Conservation (phyloP, 1,284 basidiomycete species). For the Malassezia yamatoensis region DNA sequence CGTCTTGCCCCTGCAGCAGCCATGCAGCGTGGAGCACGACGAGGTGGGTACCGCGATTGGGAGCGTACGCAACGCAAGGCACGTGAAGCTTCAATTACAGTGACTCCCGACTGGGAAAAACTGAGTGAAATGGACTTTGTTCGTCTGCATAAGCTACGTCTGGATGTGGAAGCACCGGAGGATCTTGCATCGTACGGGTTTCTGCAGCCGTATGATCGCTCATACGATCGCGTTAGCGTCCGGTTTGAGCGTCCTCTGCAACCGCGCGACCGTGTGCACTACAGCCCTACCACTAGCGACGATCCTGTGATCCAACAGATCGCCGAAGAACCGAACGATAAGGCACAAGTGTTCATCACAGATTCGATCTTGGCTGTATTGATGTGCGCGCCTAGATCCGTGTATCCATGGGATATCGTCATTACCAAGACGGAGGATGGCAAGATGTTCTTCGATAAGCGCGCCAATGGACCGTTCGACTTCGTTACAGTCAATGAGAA, state of each 20-base stretch:
- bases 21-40: constrained; percentile 49
- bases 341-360: constrained; percentile 86
- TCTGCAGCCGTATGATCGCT: constrained; percentile 84
- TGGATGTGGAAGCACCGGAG: constrained; percentile 59
- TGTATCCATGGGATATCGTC: constrained; percentile 98
- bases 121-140: constrained; percentile 96
- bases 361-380: constrained; percentile 90
- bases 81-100: constrained; percentile 86
- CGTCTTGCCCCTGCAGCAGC: constrained; percentile 30
- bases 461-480: constrained; percentile 81
- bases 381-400: constrained; percentile 88
- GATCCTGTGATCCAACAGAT: constrained; percentile 58
- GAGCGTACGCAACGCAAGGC: constrained; percentile 72
- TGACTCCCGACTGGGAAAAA: constrained; percentile 82
- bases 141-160: constrained; percentile 76
- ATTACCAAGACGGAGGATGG: constrained; percentile 76
- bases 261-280: constrained; percentile 85
- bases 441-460: constrained; percentile 93
- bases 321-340: constrained; percentile 19
- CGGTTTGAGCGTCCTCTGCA: constrained; percentile 83
- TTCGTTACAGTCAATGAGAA: constrained; percentile 99
- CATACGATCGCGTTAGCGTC: constrained; percentile 81
- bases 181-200: constrained; percentile 67
- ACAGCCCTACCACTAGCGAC: constrained; percentile 93
- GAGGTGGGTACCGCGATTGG: constrained; percentile 84